These are phyloP conservation scores for Pezizomycotina sp. DNA, from an alignment of 2,329 filamentous ascomycete species.

Conservation along the genomic window DNA sequence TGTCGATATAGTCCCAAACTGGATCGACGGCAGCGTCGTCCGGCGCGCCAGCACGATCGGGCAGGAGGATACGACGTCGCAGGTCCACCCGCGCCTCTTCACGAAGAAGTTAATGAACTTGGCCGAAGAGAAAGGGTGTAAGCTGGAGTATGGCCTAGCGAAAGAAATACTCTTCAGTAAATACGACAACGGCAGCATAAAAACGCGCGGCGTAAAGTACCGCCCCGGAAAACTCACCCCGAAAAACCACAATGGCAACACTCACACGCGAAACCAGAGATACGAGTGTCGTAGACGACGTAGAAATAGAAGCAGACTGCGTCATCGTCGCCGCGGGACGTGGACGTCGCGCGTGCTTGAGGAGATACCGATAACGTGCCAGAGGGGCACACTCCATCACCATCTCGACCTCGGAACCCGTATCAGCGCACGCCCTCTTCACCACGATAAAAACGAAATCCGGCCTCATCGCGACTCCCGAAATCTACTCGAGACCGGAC, in stretches of 20 bases:
- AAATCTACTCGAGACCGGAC: constrained; percentile 81
- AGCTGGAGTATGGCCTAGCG: constrained; percentile 46
- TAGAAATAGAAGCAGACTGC: constrained; percentile 31
- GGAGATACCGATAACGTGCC: constrained; percentile 35
- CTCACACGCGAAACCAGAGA: no score
- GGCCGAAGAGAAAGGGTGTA: no score
- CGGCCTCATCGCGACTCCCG: constrained; percentile 49
- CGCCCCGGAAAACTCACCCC: no score
- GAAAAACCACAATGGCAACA: constrained; percentile 33
- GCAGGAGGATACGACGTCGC: constrained; percentile 43
- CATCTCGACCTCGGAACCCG: constrained; percentile 36
- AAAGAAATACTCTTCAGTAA: no score
- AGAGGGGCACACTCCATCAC: constrained; percentile 48
- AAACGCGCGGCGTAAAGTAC: no score
- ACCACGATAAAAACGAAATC: constrained; percentile 41
- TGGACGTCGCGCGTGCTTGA: constrained; percentile 48
- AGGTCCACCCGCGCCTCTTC: constrained; percentile 55
- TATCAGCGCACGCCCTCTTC: constrained; percentile 65
- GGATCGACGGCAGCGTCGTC: constrained; percentile 5
- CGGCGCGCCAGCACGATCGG: constrained; percentile 7
- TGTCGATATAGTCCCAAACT: constrained; percentile 4
- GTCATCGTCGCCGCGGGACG: constrained; percentile 39
- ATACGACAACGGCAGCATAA: no score
- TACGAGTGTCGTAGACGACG: constrained; percentile 34
- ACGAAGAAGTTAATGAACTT: no score